These are phyloP conservation scores for Colletotrichum plurivorum DNA, from an alignment of 2,329 filamentous ascomycete genomes.

Conservation along the genomic window DNA sequence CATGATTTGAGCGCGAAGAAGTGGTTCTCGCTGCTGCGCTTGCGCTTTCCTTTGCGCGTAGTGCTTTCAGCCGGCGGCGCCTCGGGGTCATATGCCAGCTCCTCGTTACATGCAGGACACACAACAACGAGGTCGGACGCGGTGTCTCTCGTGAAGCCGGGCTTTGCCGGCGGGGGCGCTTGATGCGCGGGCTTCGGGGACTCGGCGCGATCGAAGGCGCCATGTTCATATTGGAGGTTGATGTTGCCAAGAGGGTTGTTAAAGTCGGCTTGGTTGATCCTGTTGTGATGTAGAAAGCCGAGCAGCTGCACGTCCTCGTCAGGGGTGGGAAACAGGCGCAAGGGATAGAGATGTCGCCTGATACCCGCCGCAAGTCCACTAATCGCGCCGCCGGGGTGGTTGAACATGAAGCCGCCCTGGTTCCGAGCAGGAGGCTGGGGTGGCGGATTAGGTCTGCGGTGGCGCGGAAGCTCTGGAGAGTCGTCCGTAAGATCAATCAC, in stretches of 20 bases:
- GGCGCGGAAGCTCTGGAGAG: conserved; percentile 49
- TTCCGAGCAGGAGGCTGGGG: conserved; percentile 42
- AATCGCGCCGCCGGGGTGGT: conserved; percentile 25
- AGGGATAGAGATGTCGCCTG: conserved; percentile 27
- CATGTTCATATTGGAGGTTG: conserved; percentile 42
- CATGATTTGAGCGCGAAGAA: conserved; percentile 94
- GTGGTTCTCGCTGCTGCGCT: conserved; percentile 78
- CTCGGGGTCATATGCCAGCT: conserved; percentile 80
- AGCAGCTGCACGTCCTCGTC: conserved; percentile 37
- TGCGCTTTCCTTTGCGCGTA: conserved; percentile 61
- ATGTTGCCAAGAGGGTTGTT: conserved; percentile 40
- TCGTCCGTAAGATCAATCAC: conserved; percentile 70
- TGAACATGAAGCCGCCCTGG: conserved; percentile 1
- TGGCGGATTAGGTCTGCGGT: conserved; percentile 14
- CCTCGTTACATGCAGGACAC: conserved; percentile 89
- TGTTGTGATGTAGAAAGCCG: conserved; percentile 34
- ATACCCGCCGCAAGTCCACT: conserved; percentile 33
- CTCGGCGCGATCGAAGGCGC: conserved; percentile 50
- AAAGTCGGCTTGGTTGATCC: conserved; percentile 28
- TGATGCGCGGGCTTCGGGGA: conserved; percentile 68
- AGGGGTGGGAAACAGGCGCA: conserved; percentile 27
- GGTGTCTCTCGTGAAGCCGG: conserved; percentile 87
- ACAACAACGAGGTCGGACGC: conserved; percentile 80
- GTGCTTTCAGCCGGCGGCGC: conserved; percentile 48
- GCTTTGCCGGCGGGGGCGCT: conserved; percentile 73